Conservation (phyloP, 495 filamentous ascomycete genomes). For the Annulohypoxylon moriforme region DNA sequence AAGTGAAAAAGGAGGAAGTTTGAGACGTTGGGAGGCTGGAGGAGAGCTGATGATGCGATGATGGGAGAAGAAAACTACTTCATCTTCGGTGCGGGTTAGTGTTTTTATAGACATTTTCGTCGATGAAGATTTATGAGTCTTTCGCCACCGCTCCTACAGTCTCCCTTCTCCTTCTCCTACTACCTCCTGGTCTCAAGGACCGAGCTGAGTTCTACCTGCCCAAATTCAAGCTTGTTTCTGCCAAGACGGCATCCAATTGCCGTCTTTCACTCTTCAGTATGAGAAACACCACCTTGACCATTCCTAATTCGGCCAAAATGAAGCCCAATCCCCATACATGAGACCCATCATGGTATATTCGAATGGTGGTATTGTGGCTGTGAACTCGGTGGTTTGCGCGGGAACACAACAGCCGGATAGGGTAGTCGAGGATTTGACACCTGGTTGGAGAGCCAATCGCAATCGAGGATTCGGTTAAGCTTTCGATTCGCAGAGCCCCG, state of each 20-base stretch:
- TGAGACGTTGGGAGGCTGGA: constrained; percentile 1
- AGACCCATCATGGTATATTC: constrained; percentile 15
- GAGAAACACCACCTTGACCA: constrained; percentile 9
- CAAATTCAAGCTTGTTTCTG: constrained; percentile 6
- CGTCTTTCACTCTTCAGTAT: neutral
- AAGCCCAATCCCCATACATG: constrained; percentile 19
- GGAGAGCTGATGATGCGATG: constrained; percentile 36
- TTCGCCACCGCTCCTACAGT: constrained; percentile 5
- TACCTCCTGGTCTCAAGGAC: neutral
- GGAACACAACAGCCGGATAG: constrained; percentile 14
- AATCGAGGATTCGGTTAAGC: constrained; percentile 23
- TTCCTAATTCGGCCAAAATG: constrained; percentile 21
- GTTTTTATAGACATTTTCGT: constrained; percentile 42
- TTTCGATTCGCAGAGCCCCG: constrained; percentile 13
- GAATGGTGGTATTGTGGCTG: constrained; percentile 26
- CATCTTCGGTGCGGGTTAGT: constrained; percentile 15
- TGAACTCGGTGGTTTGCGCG: constrained; percentile 8
- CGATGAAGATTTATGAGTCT: constrained; percentile 14
- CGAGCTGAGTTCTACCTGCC: neutral
- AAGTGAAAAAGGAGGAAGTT: constrained; percentile 15
- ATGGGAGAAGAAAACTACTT: constrained; percentile 13
- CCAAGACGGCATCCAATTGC: constrained; percentile 5
- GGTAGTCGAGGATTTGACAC: constrained; percentile 30
- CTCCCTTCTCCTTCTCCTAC: neutral
- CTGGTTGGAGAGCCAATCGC: constrained; percentile 41